Evolutionary conservation across 2,329 filamentous ascomycete species (phyloP), one percentile per base, ranked within the genome.

Genomic region (Myrmaecium sp.): DNA sequence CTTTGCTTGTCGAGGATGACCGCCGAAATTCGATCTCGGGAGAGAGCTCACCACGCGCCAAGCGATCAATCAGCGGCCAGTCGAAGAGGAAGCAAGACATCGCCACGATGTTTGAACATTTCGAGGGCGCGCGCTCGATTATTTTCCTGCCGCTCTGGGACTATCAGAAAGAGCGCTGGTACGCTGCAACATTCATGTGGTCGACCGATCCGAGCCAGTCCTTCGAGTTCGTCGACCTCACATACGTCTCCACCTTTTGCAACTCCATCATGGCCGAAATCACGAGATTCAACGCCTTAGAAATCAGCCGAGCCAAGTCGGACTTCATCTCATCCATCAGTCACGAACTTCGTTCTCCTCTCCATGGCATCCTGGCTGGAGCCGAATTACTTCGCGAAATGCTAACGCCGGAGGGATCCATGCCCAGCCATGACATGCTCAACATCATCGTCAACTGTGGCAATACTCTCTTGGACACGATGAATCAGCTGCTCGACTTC

Each of bases 241-340:
- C 43, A 26, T 53, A 47, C 26, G 39, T 54, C 12, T 42, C 46
- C 14, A 48, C 49, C 2, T 53, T 53, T 28, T 47, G 46, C 23
- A 34, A 34, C 20, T 51, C 44, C 20, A 39, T 50, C 19, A 54
- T 53, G 50, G 44, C 45, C 5, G 51, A 52, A 23, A 41, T 54
- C 3, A 44, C 47, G 22, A 41, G 49, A 10, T 24, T 54, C 5
- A 47, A 54, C 21, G 49, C 47, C n/a, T 47, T 47, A 13, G 29
- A 46, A 6, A 47, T 49, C 10, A 48, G 52, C 25, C 38, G 41
- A 25, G 64, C 65, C 21, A 71, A 70, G 39, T 60, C 60, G 2
- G 66, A 71, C 30, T 62, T 70, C 18, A 57, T 74, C 5, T 62
- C 64, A 1, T 70, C 63, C 1, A 59, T 74, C 5, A 69, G 63